These are phyloP conservation scores for Eucalyptus sp. DNA, from an alignment of 345 rosid species.

Conservation along the genomic window DNA sequence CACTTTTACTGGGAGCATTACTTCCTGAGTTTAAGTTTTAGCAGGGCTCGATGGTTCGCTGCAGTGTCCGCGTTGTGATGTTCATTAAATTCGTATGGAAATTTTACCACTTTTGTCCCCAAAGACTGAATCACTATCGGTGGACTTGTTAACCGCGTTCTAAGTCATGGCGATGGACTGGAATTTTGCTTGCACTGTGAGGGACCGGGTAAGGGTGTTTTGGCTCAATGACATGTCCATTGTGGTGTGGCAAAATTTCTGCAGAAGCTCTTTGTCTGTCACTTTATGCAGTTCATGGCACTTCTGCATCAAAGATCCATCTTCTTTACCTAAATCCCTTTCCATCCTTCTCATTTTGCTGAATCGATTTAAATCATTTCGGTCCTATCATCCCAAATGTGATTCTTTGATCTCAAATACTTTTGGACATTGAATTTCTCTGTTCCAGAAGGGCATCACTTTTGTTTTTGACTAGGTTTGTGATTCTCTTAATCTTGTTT, in stretches of 20 bases:
- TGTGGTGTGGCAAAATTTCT: background rate
- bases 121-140: background rate
- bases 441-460: background rate
- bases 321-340: background rate
- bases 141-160: background rate
- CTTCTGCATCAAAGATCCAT: background rate
- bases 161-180: background rate
- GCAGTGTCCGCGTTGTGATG: background rate
- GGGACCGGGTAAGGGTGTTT: background rate
- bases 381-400: background rate
- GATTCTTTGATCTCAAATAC: background rate
- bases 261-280: background rate
- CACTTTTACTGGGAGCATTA: background rate
- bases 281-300: background rate
- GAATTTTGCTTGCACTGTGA: background rate
- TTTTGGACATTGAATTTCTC: background rate
- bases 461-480: background rate
- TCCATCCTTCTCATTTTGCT: background rate
- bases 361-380: background rate
- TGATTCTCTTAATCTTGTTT: conserved; percentile 3
- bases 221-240: background rate
- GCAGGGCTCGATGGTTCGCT: background rate
- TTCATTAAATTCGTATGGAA: background rate
- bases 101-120: background rate
- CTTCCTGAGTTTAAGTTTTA: background rate